Conservation (phyloP, 2,329 filamentous ascomycete genomes). For the Pyrenochaeta sp. region DNA sequence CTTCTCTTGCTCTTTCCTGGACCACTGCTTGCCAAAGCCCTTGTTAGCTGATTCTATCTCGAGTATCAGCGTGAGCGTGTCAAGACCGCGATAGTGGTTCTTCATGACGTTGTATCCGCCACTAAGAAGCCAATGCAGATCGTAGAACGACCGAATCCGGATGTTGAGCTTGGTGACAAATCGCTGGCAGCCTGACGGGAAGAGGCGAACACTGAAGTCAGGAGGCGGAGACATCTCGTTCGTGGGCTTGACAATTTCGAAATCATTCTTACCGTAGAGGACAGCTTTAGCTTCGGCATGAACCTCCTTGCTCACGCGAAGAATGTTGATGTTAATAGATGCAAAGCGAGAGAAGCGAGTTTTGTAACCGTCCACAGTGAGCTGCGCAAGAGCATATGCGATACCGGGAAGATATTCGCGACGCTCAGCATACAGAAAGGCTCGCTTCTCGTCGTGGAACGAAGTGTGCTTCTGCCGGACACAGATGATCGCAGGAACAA, state of each 20-base stretch:
- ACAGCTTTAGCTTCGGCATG: slow-evolving; percentile 52
- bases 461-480: slow-evolving; percentile 36
- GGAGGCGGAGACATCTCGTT: slow-evolving; percentile 28
- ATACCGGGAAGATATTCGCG: slow-evolving; percentile 36
- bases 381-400: slow-evolving; percentile 26
- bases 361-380: slow-evolving; percentile 23
- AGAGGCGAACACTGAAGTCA: slow-evolving; percentile 33
- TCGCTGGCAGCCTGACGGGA: slow-evolving; percentile 25
- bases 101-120: slow-evolving; percentile 28
- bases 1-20: slow-evolving; percentile 21
- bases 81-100: slow-evolving; percentile 31
- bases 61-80: slow-evolving; percentile 28
- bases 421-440: slow-evolving; percentile 26
- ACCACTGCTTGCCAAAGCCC: slow-evolving; percentile 25
- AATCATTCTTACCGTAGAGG: slow-evolving; percentile 52
- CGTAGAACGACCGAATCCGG: slow-evolving; percentile 30
- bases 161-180: slow-evolving; percentile 32
- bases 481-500: slow-evolving; percentile 34
- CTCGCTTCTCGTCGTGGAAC: slow-evolving; percentile 18
- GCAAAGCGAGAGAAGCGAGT: slow-evolving; percentile 23
- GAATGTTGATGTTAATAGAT: slow-evolving; percentile 35
- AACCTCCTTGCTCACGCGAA: slow-evolving; percentile 49
- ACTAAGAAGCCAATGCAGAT: slow-evolving; percentile 28
- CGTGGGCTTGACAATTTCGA: slow-evolving; percentile 38
- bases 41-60: slow-evolving; percentile 25